Conservation (phyloP, 2,329 filamentous ascomycete species). For the Arthrobotrys conoides region DNA sequence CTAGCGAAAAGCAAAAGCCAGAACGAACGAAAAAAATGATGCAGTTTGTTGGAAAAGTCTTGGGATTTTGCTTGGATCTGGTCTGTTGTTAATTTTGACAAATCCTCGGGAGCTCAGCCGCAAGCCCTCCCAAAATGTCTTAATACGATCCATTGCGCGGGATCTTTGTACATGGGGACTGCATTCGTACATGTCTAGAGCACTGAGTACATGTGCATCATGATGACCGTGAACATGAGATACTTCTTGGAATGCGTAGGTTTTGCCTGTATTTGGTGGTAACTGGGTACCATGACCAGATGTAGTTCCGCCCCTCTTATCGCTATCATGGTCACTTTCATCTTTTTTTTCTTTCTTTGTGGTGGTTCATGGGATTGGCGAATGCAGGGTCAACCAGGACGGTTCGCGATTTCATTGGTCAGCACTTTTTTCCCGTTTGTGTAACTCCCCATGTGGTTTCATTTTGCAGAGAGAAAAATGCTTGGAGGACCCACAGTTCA, state of each 20-base stretch:
- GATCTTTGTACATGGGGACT: slow-evolving; percentile 3
- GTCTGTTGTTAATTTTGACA: slow-evolving; percentile 60
- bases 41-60: slow-evolving; percentile 2
- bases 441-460: slow-evolving; percentile 58
- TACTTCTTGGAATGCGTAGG: slow-evolving; percentile 28
- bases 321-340: slow-evolving; percentile 42
- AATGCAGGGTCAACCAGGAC: slow-evolving; percentile 38
- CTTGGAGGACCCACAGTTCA: slow-evolving; percentile 13
- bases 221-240: slow-evolving; percentile 1
- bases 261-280: slow-evolving; percentile 49
- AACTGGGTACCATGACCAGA: slow-evolving; percentile 35
- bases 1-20: slow-evolving; percentile 40
- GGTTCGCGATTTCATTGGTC: slow-evolving; percentile 40
- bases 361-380: slow-evolving; percentile 40
- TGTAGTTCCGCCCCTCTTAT: slow-evolving; percentile 26
- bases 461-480: slow-evolving; percentile 16
- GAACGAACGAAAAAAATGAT: not conserved
- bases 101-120: slow-evolving; percentile 60
- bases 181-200: not conserved
- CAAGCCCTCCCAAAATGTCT: slow-evolving; percentile 34
- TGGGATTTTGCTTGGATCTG: slow-evolving; percentile 1
- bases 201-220: not conserved
- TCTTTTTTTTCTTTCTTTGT: not conserved
- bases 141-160: slow-evolving; percentile 5
- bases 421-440: slow-evolving; percentile 52